Percentiles rank a stretch among this genome's conserved stretches.
Conservation (phyloP, 2,329 filamentous ascomycete genomes). For the Fusarium sororula region DNA sequence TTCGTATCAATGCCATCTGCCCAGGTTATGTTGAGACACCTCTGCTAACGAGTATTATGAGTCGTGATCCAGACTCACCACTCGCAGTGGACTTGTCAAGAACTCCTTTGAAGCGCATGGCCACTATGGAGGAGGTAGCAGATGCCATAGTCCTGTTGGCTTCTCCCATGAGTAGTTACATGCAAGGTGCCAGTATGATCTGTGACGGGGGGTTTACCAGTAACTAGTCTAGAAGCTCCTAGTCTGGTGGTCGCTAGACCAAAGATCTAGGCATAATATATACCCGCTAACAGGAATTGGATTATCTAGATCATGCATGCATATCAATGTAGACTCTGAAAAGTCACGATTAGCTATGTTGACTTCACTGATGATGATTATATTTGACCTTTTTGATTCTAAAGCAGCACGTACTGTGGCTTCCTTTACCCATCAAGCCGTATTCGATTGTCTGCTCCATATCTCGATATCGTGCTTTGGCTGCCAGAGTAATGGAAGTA, state of each 20-base stretch:
- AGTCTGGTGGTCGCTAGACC: no score
- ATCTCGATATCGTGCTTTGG: neutral
- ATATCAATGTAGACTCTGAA: neutral
- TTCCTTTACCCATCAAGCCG: neutral
- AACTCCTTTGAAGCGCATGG: constrained; percentile 59
- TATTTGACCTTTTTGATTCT: neutral
- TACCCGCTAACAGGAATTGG: no score
- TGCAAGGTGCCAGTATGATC: constrained; percentile 58
- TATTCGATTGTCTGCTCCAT: neutral
- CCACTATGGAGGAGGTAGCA: constrained; percentile 61
- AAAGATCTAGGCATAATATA: neutral
- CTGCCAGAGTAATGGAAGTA: neutral
- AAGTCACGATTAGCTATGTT: neutral
- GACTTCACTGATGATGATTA: neutral
- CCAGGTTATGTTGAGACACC: constrained; percentile 60
- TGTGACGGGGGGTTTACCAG: constrained; percentile 57
- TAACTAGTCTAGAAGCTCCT: constrained; percentile 19
- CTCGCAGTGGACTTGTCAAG: constrained; percentile 52
- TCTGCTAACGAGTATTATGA: constrained; percentile 43
- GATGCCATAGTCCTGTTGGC: constrained; percentile 62
- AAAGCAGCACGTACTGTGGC: neutral
- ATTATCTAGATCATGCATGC: neutral
- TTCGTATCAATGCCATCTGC: constrained; percentile 70
- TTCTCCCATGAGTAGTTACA: constrained; percentile 62
- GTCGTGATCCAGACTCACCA: constrained; percentile 38